Evolutionary conservation across 768 basidiomycete species (phyloP).

Genomic region (Lepiota venenata): DNA sequence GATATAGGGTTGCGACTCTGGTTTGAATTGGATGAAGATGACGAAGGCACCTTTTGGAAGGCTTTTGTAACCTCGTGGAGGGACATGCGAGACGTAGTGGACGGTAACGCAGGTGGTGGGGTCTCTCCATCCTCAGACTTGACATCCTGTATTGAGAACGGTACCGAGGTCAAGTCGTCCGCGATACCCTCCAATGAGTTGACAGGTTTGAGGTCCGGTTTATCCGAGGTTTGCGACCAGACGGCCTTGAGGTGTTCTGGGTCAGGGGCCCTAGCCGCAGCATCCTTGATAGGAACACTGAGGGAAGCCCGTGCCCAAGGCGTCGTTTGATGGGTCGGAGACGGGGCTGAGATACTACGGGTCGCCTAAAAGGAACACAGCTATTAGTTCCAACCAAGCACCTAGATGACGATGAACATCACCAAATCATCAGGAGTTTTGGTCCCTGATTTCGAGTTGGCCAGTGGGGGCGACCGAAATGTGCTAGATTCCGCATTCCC

Average conservation of each 20-base stretch:
- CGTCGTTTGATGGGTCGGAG: slow-evolving; percentile 32
- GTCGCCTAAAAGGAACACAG: slow-evolving; percentile 30
- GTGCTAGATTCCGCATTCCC: neutral
- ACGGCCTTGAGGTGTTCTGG: slow-evolving; percentile 84
- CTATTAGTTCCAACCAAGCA: neutral
- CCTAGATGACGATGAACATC: slow-evolving; percentile 23
- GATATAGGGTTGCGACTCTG: slow-evolving; percentile 50
- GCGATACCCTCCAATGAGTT: slow-evolving; percentile 85
- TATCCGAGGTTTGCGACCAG: slow-evolving; percentile 78
- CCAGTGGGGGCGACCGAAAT: neutral
- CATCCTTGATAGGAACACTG: slow-evolving; percentile 61
- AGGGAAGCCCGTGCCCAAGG: slow-evolving; percentile 57
- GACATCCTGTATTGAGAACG: slow-evolving; percentile 80
- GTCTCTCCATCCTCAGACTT: slow-evolving; percentile 86
- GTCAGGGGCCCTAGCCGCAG: slow-evolving; percentile 65
- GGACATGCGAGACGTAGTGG: slow-evolving; percentile 72
- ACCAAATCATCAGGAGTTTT: slow-evolving; percentile 57
- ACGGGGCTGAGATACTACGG: slow-evolving; percentile 40
- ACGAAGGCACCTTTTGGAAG: slow-evolving; percentile 80
- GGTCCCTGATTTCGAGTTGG: slow-evolving; percentile 36
- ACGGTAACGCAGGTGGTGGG: slow-evolving; percentile 58
- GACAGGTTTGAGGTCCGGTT: slow-evolving; percentile 58
- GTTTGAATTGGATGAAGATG: slow-evolving; percentile 45
- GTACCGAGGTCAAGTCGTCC: slow-evolving; percentile 76
- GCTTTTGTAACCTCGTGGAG: slow-evolving; percentile 80